These are phyloP conservation scores for Colletotrichum sp. DNA, from an alignment of 2,329 filamentous ascomycete species.

Conservation along the genomic window DNA sequence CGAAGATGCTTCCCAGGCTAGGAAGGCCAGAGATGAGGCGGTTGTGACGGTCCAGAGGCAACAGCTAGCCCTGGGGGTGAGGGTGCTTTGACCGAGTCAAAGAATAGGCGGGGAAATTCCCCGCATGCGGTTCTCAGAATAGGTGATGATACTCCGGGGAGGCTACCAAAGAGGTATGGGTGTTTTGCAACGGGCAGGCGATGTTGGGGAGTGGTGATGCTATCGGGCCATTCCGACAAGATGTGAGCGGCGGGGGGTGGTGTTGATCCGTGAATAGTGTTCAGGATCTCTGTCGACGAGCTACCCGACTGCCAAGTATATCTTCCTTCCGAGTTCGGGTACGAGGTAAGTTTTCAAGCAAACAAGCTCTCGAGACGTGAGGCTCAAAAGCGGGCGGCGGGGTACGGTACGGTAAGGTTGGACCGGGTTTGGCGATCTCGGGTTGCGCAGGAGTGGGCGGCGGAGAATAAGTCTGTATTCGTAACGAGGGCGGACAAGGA, in stretches of 20 bases:
- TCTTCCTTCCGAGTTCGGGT: not conserved
- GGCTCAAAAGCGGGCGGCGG: not conserved
- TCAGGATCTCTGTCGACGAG: not conserved
- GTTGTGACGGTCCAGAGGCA: not conserved
- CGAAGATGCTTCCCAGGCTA: not conserved
- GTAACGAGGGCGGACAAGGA: slow-evolving; percentile 4
- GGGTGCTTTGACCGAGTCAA: slow-evolving; percentile 25
- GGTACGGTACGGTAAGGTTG: not conserved
- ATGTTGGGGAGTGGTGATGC: slow-evolving; percentile 12
- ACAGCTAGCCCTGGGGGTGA: slow-evolving; percentile 13
- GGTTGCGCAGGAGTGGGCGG: not conserved
- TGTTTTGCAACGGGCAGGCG: not conserved
- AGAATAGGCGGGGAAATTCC: slow-evolving; percentile 24
- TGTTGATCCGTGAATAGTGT: not conserved
- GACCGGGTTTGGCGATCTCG: not conserved
- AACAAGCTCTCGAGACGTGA: not conserved
- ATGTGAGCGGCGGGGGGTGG: not conserved
- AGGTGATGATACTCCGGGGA: slow-evolving; percentile 11
- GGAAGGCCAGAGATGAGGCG: not conserved
- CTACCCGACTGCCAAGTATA: not conserved
- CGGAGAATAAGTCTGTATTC: not conserved
- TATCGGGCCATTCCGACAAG: slow-evolving; percentile 20
- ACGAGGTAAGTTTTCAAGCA: not conserved
- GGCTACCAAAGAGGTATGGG: slow-evolving; percentile 20
- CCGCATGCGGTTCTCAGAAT: slow-evolving; percentile 24